Evolutionary conservation across 2,329 filamentous ascomycete genomes (phyloP).

Genomic region (Falciphora oryzae): DNA sequence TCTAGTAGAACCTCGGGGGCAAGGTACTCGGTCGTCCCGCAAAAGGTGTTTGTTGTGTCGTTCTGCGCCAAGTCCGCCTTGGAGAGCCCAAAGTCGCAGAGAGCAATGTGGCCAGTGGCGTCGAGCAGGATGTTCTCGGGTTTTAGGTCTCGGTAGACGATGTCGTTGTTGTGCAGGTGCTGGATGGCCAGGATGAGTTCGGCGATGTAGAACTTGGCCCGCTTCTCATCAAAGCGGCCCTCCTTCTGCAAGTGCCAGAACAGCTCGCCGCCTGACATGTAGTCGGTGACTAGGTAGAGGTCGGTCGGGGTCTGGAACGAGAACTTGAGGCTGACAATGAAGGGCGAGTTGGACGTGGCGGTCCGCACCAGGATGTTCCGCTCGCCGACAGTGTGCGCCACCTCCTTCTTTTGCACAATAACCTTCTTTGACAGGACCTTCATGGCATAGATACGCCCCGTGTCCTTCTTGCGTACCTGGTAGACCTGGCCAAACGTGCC

Average conservation of each 20-base stretch:
- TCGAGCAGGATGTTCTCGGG: conserved; percentile 96
- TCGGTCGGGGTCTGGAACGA: conserved; percentile 98
- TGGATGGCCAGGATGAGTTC: conserved; percentile 93
- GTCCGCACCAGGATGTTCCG: conserved; percentile 96
- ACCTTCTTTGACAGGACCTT: conserved; percentile 99
- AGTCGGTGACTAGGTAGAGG: conserved; percentile 96
- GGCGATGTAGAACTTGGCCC: conserved; percentile 98
- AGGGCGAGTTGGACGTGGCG: conserved; percentile 90
- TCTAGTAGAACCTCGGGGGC: conserved; percentile 93
- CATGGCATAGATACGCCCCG: conserved; percentile 95
- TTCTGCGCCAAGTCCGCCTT: conserved; percentile 97
- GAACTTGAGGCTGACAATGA: conserved; percentile 97
- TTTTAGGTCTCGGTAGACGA: conserved; percentile 95
- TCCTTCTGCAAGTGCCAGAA: conserved; percentile 99
- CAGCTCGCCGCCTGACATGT: conserved; percentile 97
- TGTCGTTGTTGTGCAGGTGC: conserved; percentile 93
- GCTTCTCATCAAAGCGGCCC: conserved; percentile 86
- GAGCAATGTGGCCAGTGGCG: conserved; percentile 93
- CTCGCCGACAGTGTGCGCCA: conserved; percentile 94
- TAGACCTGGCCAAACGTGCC: conserved; percentile 98
- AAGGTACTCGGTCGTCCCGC: conserved; percentile 95
- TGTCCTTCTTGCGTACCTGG: conserved; percentile 96
- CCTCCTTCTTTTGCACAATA: conserved; percentile 99
- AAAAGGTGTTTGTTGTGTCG: conserved; percentile 98
- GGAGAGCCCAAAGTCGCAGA: conserved; percentile 95